Evolutionary conservation across 2,329 filamentous ascomycete species (phyloP), one percentile per base, ranked within the genome.

Genomic region (Hypocrella siamensis): DNA sequence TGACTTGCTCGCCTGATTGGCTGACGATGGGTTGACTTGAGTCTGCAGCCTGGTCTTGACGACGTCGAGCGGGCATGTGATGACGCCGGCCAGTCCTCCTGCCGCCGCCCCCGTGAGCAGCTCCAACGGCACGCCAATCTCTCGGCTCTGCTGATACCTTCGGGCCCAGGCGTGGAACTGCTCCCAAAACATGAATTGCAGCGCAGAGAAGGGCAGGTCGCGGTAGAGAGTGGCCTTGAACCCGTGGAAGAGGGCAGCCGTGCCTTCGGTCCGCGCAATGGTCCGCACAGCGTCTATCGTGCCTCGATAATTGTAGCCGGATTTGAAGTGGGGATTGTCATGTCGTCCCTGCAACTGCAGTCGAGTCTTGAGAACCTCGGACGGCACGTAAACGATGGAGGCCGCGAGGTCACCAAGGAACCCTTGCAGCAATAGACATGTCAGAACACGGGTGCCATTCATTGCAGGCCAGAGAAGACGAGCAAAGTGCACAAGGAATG

Each of bases 171-270:
- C 73, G 46, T 86, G 82, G 50, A 86, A 86, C 54, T 96, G 83
- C 55, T 98, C 90, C 62, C 93, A 98, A 52, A 98, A 94, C 46
- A 92, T 88, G 56, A 98, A 96, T 49, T 98, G 90, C 9, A 98
- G 60, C 1, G 90, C 90, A 0, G 88, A 96, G 51, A 94, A 98
- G 2, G 90, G 90, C 16, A 98, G 67, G 46, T 98, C 90, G 36
- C 90, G 79, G 58, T 82, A 90, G 3, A 98, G 72, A 0, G 90
- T 98, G 9, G 90, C 90, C 53, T 90, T 90, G 61, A 92, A 98
- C n/a, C 90, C 90, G 45, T 93, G 79, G 53, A 94, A 98, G 17
- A 98, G 68, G 14, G 92, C 90, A 0, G 72, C 65, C 33, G 84
- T 65, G 1, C 90, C 92, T 58, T 98, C 90, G 26, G 69, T 67